Percentiles rank a stretch among this genome's conserved stretches.
These are phyloP conservation scores for Alternaria panax DNA, from an alignment of 2,329 filamentous ascomycete species.

Conservation along the genomic window DNA sequence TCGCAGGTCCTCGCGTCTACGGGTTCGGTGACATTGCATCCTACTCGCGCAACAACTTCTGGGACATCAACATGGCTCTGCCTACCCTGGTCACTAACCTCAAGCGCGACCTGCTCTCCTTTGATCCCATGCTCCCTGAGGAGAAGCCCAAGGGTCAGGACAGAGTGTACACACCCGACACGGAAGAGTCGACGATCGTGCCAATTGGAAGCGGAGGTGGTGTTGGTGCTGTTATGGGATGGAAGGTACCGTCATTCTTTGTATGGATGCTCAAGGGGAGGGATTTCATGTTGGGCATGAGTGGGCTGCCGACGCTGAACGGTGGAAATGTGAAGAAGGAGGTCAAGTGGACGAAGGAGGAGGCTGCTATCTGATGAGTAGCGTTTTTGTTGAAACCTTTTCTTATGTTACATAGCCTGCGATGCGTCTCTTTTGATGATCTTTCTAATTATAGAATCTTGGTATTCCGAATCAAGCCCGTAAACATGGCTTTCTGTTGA, in stretches of 20 bases:
- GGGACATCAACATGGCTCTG: conserved; percentile 51
- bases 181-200: conserved; percentile 38
- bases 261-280: conserved; percentile 53
- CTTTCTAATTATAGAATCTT: background rate
- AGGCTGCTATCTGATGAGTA: conserved; percentile 26
- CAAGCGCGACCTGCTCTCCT: conserved; percentile 55
- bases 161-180: conserved; percentile 28
- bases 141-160: conserved; percentile 38
- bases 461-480: background rate
- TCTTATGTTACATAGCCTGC: background rate
- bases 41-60: conserved; percentile 52
- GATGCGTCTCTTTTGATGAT: background rate
- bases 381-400: background rate
- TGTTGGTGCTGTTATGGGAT: conserved; percentile 49
- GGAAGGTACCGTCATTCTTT: conserved; percentile 47
- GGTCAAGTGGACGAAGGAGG: conserved; percentile 33
- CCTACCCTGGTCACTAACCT: conserved; percentile 56
- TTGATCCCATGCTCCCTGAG: conserved; percentile 24
- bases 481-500: background rate
- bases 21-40: conserved; percentile 57
- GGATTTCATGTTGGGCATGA: conserved; percentile 48
- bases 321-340: conserved; percentile 38
- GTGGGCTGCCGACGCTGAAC: conserved; percentile 14
- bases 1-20: conserved; percentile 57
- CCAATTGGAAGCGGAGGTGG: conserved; percentile 45